A percentile compares a stretch with the other conserved stretches of the same genome.
phyloP scores from a whole-genome alignment of 2,329 filamentous ascomycete species.

The Arthrocladium fulminans region DNA sequence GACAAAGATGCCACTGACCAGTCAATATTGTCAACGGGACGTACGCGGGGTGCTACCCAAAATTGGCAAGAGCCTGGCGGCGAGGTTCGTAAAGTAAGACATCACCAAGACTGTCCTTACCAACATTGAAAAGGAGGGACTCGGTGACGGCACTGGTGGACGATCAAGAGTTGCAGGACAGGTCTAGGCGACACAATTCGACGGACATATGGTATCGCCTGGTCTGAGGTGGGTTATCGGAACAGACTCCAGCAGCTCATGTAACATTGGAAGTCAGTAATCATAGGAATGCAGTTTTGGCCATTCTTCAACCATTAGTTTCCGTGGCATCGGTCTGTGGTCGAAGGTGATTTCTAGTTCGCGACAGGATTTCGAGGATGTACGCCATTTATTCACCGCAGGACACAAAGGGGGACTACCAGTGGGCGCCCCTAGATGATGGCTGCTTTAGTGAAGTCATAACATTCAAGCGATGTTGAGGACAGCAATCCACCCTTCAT shows the following conservation, averaged over 20 bases:
- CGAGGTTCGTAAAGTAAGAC: constrained; percentile 34
- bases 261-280: neutral
- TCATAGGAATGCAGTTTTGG: neutral
- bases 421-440: too few species aligned
- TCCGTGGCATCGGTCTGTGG: neutral
- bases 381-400: too few species aligned
- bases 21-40: constrained; percentile 39
- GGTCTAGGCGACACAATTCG: too few species aligned
- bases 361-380: too few species aligned
- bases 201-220: neutral
- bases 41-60: constrained; percentile 42
- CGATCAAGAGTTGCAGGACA: neutral
- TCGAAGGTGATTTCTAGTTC: too few species aligned
- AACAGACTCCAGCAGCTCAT: neutral
- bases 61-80: constrained; percentile 44
- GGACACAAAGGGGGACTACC: too few species aligned
- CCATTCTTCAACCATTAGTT: neutral
- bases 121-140: neutral
- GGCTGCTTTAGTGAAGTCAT: too few species aligned
- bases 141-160: neutral
- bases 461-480: too few species aligned
- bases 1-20: constrained; percentile 43
- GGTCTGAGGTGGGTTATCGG: neutral
- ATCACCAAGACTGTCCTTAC: constrained; percentile 19
- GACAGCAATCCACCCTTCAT: too few species aligned